Conservation (phyloP, 768 basidiomycete genomes). For the Asterophora parasitica region DNA sequence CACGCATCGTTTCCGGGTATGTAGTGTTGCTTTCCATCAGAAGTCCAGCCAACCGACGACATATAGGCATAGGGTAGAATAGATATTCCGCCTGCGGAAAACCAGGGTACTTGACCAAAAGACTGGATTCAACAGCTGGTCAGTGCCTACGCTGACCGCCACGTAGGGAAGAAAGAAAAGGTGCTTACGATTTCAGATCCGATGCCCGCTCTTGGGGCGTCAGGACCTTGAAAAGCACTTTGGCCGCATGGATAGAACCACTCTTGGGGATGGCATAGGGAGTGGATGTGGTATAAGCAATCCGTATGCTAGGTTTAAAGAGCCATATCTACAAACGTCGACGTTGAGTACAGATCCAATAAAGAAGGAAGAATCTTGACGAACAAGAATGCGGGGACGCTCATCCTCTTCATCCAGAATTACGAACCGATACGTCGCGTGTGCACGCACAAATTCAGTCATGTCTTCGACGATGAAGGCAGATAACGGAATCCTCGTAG, state of each 20-base stretch:
- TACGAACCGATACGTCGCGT: slow-evolving; percentile 90
- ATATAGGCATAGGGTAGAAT: slow-evolving; percentile 75
- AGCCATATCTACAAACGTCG: slow-evolving; percentile 72
- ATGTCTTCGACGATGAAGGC: slow-evolving; percentile 92
- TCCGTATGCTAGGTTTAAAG: slow-evolving; percentile 83
- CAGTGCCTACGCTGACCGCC: not conserved
- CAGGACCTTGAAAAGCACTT: slow-evolving; percentile 81
- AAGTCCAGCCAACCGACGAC: slow-evolving; percentile 61
- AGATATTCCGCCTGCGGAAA: slow-evolving; percentile 88
- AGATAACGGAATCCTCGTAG: slow-evolving; percentile 58
- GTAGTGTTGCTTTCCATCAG: slow-evolving; percentile 74
- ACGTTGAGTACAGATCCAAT: not conserved
- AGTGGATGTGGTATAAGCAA: slow-evolving; percentile 63
- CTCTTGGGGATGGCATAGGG: slow-evolving; percentile 56
- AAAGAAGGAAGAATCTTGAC: slow-evolving; percentile 21
- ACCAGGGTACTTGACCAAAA: slow-evolving; percentile 68
- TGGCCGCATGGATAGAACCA: slow-evolving; percentile 65
- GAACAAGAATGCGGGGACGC: slow-evolving; percentile 69
- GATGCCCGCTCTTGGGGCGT: slow-evolving; percentile 48
- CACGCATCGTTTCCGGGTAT: slow-evolving; percentile 71
- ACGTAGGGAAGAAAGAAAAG: not conserved
- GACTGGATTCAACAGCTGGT: slow-evolving; percentile 28
- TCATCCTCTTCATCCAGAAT: slow-evolving; percentile 86
- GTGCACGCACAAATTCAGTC: slow-evolving; percentile 86
- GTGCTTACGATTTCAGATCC: slow-evolving; percentile 51